Evolutionary conservation across 768 basidiomycete species (phyloP).

Genomic region (Agaricus bisporus): DNA sequence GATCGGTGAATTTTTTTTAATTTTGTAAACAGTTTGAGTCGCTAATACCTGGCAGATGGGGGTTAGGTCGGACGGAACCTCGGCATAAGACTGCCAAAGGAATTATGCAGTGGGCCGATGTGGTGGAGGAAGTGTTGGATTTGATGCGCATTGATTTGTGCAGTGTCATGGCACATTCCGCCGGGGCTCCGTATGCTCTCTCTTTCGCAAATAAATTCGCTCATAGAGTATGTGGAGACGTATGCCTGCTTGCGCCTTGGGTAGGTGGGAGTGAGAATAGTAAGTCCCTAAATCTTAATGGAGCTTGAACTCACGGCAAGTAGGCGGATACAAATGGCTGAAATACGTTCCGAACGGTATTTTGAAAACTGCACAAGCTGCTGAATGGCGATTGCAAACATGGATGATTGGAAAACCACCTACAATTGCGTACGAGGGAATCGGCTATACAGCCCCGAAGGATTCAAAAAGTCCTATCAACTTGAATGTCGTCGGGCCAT

Average conservation of each 20-base stretch:
- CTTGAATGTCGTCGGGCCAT: constrained; percentile 26
- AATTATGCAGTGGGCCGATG: constrained; percentile 84
- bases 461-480: constrained; percentile 10
- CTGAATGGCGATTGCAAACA: constrained; percentile 94
- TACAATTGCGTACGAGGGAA: constrained; percentile 75
- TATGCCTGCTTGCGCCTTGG: constrained; percentile 94
- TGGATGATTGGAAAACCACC: constrained; percentile 98
- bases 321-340: constrained; percentile 91
- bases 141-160: constrained; percentile 70
- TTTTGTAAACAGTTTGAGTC: constrained; percentile 10
- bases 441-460: constrained; percentile 63
- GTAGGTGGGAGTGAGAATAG: constrained; percentile 87
- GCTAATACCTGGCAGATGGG: constrained; percentile 59
- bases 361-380: constrained; percentile 91
- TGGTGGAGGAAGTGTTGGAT: constrained; percentile 89
- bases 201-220: constrained; percentile 77
- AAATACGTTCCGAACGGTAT: constrained; percentile 94
- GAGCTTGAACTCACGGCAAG: constrained; percentile 9
- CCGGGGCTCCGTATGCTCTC: constrained; percentile 91
- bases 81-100: constrained; percentile 65
- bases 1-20: constrained; percentile 56
- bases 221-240: constrained; percentile 71
- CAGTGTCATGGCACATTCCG: constrained; percentile 92
- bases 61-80: constrained; percentile 81
- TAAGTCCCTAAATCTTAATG: constrained; percentile 33